phyloP scores from a whole-genome alignment of 306 rosid species.

The Quercus glauca region DNA sequence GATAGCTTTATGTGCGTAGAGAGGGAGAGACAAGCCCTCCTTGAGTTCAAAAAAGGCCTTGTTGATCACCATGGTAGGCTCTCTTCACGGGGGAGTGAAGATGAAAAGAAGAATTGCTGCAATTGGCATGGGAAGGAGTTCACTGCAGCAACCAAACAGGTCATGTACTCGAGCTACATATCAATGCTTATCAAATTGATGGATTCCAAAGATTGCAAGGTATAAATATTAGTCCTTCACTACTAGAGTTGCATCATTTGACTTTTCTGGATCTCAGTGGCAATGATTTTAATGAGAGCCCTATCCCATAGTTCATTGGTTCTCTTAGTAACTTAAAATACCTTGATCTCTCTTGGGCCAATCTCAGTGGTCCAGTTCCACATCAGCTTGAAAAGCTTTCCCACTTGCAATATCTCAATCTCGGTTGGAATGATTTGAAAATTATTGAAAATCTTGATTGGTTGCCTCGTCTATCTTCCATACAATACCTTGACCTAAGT shows the following conservation, averaged over 20 bases:
- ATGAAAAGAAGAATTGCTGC: slow-evolving; percentile 2
- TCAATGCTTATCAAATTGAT: no score
- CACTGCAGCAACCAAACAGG: not conserved
- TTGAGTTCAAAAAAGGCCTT: no score
- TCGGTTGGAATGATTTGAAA: rapidly evolving
- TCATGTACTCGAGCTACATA: slow-evolving; percentile 6
- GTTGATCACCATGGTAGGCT: no score
- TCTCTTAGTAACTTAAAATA: not conserved
- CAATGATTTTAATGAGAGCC: not conserved
- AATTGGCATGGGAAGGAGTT: slow-evolving; percentile 5
- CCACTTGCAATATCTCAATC: not conserved
- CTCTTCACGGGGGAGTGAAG: no score
- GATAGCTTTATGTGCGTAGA: no score
- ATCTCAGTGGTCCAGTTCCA: not conserved
- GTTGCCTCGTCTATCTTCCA: no score
- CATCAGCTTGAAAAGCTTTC: not conserved
- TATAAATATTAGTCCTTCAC: not conserved
- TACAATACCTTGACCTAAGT: no score
- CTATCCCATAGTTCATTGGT: not conserved
- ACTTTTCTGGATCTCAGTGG: not conserved
- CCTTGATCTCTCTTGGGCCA: not conserved
- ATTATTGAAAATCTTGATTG: no score
- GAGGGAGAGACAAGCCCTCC: no score
- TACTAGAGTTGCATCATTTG: slow-evolving; percentile 5
- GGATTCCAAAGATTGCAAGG: rapidly evolving